Conservation (phyloP, 2,329 filamentous ascomycete species). For the Hymenoscyphus linearis region DNA sequence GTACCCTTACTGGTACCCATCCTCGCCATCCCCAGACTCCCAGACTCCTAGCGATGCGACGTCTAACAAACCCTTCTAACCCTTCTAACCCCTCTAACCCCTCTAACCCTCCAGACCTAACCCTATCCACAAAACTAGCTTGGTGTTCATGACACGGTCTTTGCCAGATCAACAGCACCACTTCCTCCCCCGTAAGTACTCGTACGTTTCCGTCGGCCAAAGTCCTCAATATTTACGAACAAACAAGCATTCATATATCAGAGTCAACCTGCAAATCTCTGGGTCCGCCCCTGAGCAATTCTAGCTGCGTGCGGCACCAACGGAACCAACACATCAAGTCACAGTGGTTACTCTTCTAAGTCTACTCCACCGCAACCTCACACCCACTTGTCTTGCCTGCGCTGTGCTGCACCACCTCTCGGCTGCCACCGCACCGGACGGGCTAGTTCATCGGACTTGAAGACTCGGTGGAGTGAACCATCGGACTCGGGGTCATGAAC, state of each 20-base stretch:
- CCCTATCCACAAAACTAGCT: neutral
- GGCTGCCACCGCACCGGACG: neutral
- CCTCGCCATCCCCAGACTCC: too few relatives aligned
- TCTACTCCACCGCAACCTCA: neutral
- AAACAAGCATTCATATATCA: neutral
- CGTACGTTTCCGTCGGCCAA: neutral
- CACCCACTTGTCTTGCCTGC: too few relatives aligned
- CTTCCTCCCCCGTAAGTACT: neutral
- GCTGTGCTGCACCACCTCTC: neutral
- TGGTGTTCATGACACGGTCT: neutral
- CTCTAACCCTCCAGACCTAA: too few relatives aligned
- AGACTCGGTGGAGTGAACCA: neutral
- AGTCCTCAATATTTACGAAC: neutral
- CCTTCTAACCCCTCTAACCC: too few relatives aligned
- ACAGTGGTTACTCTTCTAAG: too few relatives aligned
- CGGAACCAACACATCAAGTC: too few relatives aligned
- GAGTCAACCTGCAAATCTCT: neutral
- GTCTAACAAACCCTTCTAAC: neutral
- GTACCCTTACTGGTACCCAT: too few relatives aligned
- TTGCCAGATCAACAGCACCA: neutral
- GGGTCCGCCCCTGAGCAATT: neutral
- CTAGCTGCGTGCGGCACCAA: neutral
- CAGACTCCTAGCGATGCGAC: neutral
- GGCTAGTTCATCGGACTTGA: neutral
- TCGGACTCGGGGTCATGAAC: neutral